Conservation (phyloP, 2,329 filamentous ascomycete genomes). For the Phoma sp. region DNA sequence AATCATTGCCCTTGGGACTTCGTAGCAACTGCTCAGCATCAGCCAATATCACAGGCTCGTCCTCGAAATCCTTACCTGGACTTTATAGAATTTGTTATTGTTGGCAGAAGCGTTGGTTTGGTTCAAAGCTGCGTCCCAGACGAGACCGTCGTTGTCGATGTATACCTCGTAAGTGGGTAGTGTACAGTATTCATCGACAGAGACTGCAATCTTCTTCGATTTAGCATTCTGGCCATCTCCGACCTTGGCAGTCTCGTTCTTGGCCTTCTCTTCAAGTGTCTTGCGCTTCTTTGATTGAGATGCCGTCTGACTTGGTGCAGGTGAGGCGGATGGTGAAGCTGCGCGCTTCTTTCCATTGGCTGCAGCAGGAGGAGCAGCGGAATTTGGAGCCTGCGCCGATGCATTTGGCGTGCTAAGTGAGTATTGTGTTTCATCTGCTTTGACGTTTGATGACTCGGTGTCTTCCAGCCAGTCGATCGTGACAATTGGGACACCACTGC, state of each 20-base stretch:
- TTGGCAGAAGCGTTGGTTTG: slow-evolving; percentile 75
- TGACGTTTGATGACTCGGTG: slow-evolving; percentile 54
- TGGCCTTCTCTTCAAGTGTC: slow-evolving; percentile 29
- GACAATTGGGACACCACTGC: slow-evolving; percentile 62
- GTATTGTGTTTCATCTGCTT: slow-evolving; percentile 50
- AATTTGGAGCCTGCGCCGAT: slow-evolving; percentile 7
- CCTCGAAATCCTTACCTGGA: slow-evolving; percentile 61
- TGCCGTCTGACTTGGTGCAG: slow-evolving; percentile 14
- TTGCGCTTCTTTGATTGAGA: slow-evolving; percentile 30
- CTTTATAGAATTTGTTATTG: slow-evolving; percentile 82
- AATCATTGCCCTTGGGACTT: slow-evolving; percentile 46
- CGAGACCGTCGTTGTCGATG: slow-evolving; percentile 68
- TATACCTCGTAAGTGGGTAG: slow-evolving; percentile 60
- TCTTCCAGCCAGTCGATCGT: slow-evolving; percentile 67
- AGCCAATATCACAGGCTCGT: not conserved
- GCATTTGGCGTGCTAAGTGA: slow-evolving; percentile 29
- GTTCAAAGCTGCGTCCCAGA: slow-evolving; percentile 81
- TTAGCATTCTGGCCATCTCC: slow-evolving; percentile 55
- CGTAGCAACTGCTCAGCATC: slow-evolving; percentile 35
- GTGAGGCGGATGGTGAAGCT: slow-evolving; percentile 29
- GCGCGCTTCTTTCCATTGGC: slow-evolving; percentile 42
- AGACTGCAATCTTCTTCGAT: slow-evolving; percentile 51
- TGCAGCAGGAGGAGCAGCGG: slow-evolving; percentile 11
- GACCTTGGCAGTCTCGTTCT: slow-evolving; percentile 39
- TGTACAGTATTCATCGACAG: slow-evolving; percentile 55